phyloP scores from a whole-genome alignment of 2,329 filamentous ascomycete genomes.

The Clonostachys sp. region DNA sequence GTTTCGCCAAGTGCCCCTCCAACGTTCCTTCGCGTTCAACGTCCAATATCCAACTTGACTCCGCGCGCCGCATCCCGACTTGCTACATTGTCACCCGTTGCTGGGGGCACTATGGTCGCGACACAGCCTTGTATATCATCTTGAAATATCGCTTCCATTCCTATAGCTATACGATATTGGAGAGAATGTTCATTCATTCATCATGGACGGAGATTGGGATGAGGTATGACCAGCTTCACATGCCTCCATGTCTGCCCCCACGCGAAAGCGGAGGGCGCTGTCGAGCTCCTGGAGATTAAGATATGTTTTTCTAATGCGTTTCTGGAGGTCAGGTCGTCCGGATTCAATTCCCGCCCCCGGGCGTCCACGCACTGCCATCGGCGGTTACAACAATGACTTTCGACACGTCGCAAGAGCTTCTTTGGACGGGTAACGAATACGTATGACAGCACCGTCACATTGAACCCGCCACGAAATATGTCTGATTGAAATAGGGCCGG shows the following conservation, averaged over 20 bases:
- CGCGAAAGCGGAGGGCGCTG: background rate
- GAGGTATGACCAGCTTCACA: constrained; percentile 41
- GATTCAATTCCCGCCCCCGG: constrained; percentile 75
- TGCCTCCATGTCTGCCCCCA: background rate
- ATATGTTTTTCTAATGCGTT: background rate
- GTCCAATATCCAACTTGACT: too few species aligned
- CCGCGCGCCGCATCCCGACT: too few species aligned
- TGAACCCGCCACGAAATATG: too few species aligned
- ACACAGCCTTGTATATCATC: too few species aligned
- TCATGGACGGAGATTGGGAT: constrained; percentile 66
- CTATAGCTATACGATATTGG: constrained; percentile 22
- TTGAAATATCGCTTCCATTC: background rate
- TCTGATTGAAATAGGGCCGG: constrained; percentile 57
- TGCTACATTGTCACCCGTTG: too few species aligned
- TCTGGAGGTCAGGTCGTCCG: constrained; percentile 61
- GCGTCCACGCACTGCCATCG: constrained; percentile 64
- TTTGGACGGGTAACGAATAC: constrained; percentile 92
- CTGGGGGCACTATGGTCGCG: too few species aligned
- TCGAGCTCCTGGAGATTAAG: background rate
- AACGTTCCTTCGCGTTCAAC: too few species aligned
- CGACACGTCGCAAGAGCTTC: constrained; percentile 80
- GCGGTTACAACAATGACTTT: constrained; percentile 80
- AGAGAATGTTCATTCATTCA: constrained; percentile 29
- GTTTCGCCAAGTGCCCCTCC: too few species aligned
- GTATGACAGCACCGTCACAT: constrained; percentile 40